Base-by-base conservation (phyloP, 1,139 yeast species). In the Chernovozyma sophiae-reginae region DNA sequence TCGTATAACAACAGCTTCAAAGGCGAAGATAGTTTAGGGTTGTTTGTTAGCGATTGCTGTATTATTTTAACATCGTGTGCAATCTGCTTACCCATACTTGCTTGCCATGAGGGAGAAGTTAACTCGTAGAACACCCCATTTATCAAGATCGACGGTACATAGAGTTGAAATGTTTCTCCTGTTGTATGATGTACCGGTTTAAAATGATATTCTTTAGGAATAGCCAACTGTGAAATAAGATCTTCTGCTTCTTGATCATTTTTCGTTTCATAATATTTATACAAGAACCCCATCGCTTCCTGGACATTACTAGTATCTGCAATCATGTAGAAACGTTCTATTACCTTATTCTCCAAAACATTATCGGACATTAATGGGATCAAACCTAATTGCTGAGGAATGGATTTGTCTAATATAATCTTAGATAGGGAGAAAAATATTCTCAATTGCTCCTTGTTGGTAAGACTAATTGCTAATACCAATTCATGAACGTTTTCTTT, bases 371-470 rank as follows among this genome's bases (percentile, higher is more conserved):
- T 43, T 3, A 85, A 44, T 0, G 97, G 95, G 19, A 92, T 61
- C 2, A 92, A 44, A 3, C 97, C 98, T 39, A 92, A 53, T 53
- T 90, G 86, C 46, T 89, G 83, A 0, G 96, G 89, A 14, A 85
- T 68, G 1, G 79, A 79, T 30, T 76, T 70, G 22, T 74, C 66
- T 20, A 79, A 55, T 15, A 85, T 68, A 1, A 77, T 62, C 26
- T 74, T 68, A 1, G 80, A 52, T 30, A 79, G 55, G 3, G 79
- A 68, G 31, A 72, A 63, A 24, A 81, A 56, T 1, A 69, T 71
- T 25, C 64, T 56, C 41, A 72, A 49, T 53, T 79, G 77, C 2
- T 65, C 59, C 16, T 68, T 62, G 41, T 77, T 68, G 0, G 81
- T 64, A 27, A 87, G 62, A 46, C 84, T 81, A n/a, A 89, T 52